These are phyloP conservation scores for Guillardia theta DNA, from an alignment of 78 protist genomes.

Conservation along the genomic window DNA sequence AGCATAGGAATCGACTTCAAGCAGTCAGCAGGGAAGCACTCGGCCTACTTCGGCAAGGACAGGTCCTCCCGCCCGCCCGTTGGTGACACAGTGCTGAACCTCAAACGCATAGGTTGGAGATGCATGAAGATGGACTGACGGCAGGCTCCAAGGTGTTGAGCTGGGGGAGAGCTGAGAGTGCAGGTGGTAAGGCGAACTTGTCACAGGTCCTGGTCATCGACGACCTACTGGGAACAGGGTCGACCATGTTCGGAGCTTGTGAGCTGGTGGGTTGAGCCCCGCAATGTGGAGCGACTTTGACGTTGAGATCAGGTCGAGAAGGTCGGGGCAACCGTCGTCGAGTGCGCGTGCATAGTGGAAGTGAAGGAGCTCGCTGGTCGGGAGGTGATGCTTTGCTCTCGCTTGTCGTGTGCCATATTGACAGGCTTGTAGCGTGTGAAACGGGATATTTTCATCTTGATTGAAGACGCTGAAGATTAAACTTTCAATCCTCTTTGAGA, in stretches of 20 bases:
- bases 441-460: background rate
- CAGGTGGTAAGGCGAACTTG: background rate
- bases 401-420: too few species aligned
- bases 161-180: background rate
- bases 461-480: too few species aligned
- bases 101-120: background rate
- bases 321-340: background rate
- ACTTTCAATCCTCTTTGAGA: too few species aligned
- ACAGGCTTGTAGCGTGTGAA: too few species aligned
- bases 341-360: background rate
- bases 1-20: background rate
- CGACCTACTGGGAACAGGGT: background rate
- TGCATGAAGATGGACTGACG: background rate
- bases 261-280: background rate
- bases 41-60: background rate
- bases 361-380: background rate
- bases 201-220: background rate
- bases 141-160: background rate
- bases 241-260: background rate
- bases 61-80: background rate
- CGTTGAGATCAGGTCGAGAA: background rate
- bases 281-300: background rate
- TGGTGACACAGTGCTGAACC: background rate
- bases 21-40: background rate
- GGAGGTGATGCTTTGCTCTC: too few species aligned